Evolutionary conservation across 176 grass and related monocot species (phyloP).

Genomic region (Triticum turgidum): DNA sequence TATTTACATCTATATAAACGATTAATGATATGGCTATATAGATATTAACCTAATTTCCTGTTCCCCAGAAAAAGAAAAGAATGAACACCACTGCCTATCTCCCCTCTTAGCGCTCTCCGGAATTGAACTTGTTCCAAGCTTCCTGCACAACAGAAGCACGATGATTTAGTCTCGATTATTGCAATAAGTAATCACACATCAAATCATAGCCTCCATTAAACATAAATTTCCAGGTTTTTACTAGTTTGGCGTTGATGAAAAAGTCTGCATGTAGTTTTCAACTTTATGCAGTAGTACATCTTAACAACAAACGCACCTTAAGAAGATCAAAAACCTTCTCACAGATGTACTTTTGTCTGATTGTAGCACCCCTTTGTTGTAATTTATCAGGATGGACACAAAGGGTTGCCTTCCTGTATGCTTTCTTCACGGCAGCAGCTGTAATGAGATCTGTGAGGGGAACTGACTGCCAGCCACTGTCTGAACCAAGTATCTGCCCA

Average conservation of each 20-base stretch:
- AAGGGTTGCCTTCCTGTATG: slow-evolving; percentile 93
- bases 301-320: slow-evolving; percentile 62
- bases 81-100: not conserved
- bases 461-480: slow-evolving; percentile 91
- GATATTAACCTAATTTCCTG: slow-evolving; percentile 25
- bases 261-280: not conserved
- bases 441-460: slow-evolving; percentile 96
- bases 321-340: slow-evolving; percentile 99
- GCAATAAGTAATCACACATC: slow-evolving; percentile 4
- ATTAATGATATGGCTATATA: slow-evolving; percentile 8
- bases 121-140: slow-evolving; percentile 83
- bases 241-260: slow-evolving; percentile 3
- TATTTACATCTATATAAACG: slow-evolving; percentile 37
- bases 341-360: slow-evolving; percentile 95
- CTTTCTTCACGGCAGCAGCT: slow-evolving; percentile 77
- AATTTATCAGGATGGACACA: slow-evolving; percentile 98
- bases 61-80: not conserved
- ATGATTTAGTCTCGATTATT: slow-evolving; percentile 13
- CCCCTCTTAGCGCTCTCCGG: slow-evolving; percentile 37
- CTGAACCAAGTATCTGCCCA: slow-evolving; percentile 79
- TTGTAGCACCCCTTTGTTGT: slow-evolving; percentile 88
- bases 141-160: slow-evolving; percentile 38
- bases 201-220: not conserved
- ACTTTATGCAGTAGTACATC: slow-evolving; percentile 9
- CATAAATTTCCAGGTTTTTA: slow-evolving; percentile 7